Conservation (phyloP, 1,284 basidiomycete species). For the Ceratobasidium sp. region DNA sequence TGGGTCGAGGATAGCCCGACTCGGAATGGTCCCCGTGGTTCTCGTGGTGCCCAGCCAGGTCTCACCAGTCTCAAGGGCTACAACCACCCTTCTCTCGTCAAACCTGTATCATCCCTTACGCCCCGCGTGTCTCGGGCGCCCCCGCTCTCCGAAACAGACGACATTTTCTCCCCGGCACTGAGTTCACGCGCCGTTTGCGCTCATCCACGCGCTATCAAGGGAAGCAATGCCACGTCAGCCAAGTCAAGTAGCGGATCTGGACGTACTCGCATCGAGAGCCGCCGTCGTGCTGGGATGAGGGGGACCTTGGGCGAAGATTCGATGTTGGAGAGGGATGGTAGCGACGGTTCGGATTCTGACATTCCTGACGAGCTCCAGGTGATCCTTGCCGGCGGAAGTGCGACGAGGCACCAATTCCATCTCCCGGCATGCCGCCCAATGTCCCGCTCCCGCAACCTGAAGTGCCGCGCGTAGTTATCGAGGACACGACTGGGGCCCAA, state of each 20-base stretch:
- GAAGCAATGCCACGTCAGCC: background rate
- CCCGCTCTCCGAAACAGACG: background rate
- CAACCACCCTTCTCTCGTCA: background rate
- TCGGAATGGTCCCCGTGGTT: constrained; percentile 19
- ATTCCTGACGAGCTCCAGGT: constrained; percentile 78
- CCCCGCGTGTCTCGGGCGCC: background rate
- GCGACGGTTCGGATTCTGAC: constrained; percentile 68
- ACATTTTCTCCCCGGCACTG: background rate
- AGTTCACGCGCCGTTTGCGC: background rate
- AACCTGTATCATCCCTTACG: background rate
- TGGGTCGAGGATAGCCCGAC: constrained; percentile 31
- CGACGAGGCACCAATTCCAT: constrained; percentile 54
- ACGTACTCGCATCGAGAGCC: constrained; percentile 23
- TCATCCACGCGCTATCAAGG: background rate
- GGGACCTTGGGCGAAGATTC: constrained; percentile 53
- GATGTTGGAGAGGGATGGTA: constrained; percentile 67
- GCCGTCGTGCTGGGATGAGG: constrained; percentile 34
- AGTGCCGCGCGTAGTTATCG: constrained; percentile 11
- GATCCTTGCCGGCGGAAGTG: constrained; percentile 67
- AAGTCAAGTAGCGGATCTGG: constrained; percentile 55
- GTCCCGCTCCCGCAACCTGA: constrained; percentile 15
- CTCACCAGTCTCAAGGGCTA: constrained; percentile 30
- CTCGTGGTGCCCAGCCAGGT: background rate
- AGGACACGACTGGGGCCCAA: constrained; percentile 31
- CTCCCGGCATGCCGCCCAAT: constrained; percentile 28